Evolutionary conservation across 495 filamentous ascomycete genomes (phyloP).

Genomic region (Aspergillus affinis): DNA sequence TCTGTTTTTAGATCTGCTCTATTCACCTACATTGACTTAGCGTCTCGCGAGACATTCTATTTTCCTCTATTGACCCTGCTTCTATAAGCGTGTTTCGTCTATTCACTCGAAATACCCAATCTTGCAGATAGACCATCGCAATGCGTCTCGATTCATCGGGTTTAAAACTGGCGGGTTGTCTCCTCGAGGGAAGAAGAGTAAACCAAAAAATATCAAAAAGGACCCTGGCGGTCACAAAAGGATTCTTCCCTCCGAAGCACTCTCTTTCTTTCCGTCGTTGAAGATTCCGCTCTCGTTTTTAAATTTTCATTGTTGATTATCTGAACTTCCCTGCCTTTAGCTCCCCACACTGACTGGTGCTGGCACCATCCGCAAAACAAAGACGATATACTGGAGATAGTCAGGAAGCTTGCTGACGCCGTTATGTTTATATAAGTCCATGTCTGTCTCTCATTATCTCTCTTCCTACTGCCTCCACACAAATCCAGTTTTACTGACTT

Average conservation of each 20-base stretch:
- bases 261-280: neutral
- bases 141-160: neutral
- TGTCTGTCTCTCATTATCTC: neutral
- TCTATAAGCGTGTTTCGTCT: conserved; percentile 15
- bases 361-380: neutral
- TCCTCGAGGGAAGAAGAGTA: neutral
- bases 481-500: neutral
- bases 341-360: neutral
- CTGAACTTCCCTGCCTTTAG: neutral
- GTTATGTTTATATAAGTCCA: neutral
- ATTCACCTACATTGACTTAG: conserved; percentile 9
- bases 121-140: conserved; percentile 1
- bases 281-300: too few relatives aligned
- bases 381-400: neutral
- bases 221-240: neutral
- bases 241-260: neutral
- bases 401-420: neutral
- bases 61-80: conserved; percentile 9
- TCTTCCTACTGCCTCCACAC: neutral
- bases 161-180: neutral
- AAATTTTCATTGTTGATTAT: too few relatives aligned
- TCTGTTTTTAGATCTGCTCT: conserved; percentile 10
- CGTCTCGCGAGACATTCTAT: conserved; percentile 13
- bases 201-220: neutral
- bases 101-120: conserved; percentile 7